A percentile compares a stretch with the other conserved stretches of the same genome.
Conservation (phyloP, 371 early-diverging fungal species). For the Furculomyces boomerangus region DNA sequence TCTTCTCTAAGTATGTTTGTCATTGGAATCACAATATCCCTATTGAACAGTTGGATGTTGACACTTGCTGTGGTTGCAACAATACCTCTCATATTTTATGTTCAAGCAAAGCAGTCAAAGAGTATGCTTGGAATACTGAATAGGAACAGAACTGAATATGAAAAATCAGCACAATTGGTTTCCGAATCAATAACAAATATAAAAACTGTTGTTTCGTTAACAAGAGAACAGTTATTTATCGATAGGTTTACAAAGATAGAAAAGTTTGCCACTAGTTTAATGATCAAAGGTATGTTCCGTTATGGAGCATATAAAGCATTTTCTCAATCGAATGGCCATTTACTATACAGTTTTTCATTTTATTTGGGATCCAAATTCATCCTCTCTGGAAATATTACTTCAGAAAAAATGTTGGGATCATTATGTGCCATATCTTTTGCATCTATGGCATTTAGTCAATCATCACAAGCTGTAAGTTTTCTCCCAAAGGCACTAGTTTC, state of each 20-base stretch:
- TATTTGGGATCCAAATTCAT: neutral
- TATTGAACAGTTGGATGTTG: too few relatives aligned
- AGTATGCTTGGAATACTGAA: too few relatives aligned
- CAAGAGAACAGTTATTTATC: neutral
- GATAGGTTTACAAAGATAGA: neutral
- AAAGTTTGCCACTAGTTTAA: slow-evolving; percentile 12
- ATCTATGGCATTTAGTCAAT: neutral
- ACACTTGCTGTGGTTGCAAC: too few relatives aligned
- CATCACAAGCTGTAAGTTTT: neutral
- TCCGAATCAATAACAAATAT: slow-evolving; percentile 1
- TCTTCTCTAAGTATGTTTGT: slow-evolving; percentile 20
- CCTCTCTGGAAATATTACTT: neutral
- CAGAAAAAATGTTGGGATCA: neutral
- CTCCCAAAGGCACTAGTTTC: neutral
- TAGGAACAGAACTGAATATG: too few relatives aligned
- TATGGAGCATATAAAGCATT: neutral
- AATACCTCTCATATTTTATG: too few relatives aligned
- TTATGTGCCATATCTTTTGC: neutral
- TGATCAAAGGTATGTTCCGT: slow-evolving; percentile 6
- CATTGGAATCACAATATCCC: slow-evolving; percentile 16
- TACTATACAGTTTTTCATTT: neutral
- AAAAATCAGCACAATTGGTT: neutral
- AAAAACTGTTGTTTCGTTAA: slow-evolving; percentile 2
- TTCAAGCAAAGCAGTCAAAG: too few relatives aligned
- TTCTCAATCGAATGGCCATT: neutral